Evolutionary conservation across 345 rosid species (phyloP), one percentile per base, ranked within the genome.

Genomic region (Nasturtium officinale): DNA sequence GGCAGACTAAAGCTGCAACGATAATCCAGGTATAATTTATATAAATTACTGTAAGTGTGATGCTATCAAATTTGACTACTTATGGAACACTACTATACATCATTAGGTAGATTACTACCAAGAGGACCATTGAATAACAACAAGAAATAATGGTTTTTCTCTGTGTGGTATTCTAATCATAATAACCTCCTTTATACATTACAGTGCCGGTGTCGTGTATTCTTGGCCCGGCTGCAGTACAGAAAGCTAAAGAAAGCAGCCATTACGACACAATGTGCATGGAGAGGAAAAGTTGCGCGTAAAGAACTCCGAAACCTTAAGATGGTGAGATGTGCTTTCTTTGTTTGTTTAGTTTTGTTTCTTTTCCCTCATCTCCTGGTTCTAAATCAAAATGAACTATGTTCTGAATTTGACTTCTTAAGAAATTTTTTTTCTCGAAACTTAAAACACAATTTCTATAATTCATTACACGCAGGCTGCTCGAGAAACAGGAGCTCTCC

Each of bases 401-500:
- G 37, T 35, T 60, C 46, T 48, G 50, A 25, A 61, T 47, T 54
- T 62, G 54, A 62, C 59, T 37, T 69, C 56, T n/a, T 28, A 35
- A 43, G 38, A 20, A 62, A 50, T 42, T 56, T 25, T 33, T 65
- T 33, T 68, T 16, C 28, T 16, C 12, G n/a, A 48, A 57, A 56
- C 6, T 5, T 21, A n/a, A n/a, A n/a, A 57, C 35, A 54, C n/a
- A 26, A n/a, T 55, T 57, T 52, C 40, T 72, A 10, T 65, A 65
- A 33, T 70, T 65, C 12, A 16, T 17, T 63, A 45, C 59, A 47
- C 74, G 48, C 83, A 92, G 99, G 98, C 99, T 77, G 99, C 99
- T 18, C 87, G 86, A 79, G 96, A 95, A 86, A 95, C 99, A 26
- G 99, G 99, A 77, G 99, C 99, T 76, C 92, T 95, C 72, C 98